These are phyloP conservation scores for Immersiporthe knoxdaviesiana DNA, from an alignment of 2,329 filamentous ascomycete genomes.

Conservation along the genomic window DNA sequence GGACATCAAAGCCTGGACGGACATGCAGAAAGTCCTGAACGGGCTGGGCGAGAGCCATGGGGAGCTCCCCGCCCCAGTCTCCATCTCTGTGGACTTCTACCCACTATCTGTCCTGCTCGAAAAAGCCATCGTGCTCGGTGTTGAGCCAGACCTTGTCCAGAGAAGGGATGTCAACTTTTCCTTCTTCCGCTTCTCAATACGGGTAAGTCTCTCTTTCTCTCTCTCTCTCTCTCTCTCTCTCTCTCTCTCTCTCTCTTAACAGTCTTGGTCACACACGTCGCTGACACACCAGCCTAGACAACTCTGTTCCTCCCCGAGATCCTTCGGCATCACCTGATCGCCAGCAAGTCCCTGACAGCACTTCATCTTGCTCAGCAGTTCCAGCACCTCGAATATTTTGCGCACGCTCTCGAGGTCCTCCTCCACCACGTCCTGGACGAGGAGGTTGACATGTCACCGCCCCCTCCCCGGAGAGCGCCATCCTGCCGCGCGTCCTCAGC, in stretches of 20 bases:
- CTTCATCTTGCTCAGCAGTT: slow-evolving; percentile 84
- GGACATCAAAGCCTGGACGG: slow-evolving; percentile 85
- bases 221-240: too few species aligned
- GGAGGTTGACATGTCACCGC: slow-evolving; percentile 73
- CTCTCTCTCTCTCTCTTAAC: too few species aligned
- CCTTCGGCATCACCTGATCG: slow-evolving; percentile 75
- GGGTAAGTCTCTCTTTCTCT: too few species aligned
- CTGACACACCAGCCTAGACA: slow-evolving; percentile 57
- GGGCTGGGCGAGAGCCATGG: slow-evolving; percentile 67
- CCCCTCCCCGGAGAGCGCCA: slow-evolving; percentile 65
- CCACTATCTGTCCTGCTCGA: slow-evolving; percentile 84
- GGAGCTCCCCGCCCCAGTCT: slow-evolving; percentile 74
- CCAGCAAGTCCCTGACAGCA: slow-evolving; percentile 78
- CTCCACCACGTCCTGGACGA: slow-evolving; percentile 93
- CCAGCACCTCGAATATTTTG: slow-evolving; percentile 84
- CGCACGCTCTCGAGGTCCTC: slow-evolving; percentile 89
- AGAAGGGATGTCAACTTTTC: slow-evolving; percentile 89
- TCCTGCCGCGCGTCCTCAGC: slow-evolving; percentile 66
- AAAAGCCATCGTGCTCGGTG: slow-evolving; percentile 86
- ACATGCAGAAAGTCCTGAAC: slow-evolving; percentile 80
- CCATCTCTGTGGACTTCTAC: slow-evolving; percentile 91
- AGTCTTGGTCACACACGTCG: slow-evolving; percentile 27
- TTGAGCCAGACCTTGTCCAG: slow-evolving; percentile 93
- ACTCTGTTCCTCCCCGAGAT: slow-evolving; percentile 91
- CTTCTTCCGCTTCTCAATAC: slow-evolving; percentile 83